These are phyloP conservation scores for Chrysophaeum taylorii DNA, from an alignment of 352 stramenopile genomes.

Conservation along the genomic window DNA sequence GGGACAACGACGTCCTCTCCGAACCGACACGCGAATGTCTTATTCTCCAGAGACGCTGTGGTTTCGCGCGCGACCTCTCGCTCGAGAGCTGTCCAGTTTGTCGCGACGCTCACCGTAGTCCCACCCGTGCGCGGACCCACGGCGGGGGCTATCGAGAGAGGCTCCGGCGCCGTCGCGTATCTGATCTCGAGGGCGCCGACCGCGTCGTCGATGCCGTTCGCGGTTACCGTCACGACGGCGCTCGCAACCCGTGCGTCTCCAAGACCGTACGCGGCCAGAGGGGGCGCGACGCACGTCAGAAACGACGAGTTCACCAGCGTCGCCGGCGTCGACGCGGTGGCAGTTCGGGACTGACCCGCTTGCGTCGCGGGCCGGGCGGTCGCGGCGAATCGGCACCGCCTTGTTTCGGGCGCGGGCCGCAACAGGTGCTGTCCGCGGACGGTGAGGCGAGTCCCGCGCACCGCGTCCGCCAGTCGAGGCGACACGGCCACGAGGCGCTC, in stretches of 20 bases:
- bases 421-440: background rate
- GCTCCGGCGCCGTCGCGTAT: background rate
- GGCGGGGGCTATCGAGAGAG: background rate
- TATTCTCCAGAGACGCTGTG: background rate
- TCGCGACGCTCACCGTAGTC: background rate
- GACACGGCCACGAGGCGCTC: background rate
- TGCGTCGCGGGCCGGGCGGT: background rate
- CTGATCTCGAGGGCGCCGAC: background rate
- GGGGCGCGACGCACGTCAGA: background rate
- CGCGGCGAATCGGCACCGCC: background rate
- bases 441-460: background rate
- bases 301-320: background rate
- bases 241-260: background rate
- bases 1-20: constrained; percentile 1
- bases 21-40: constrained; percentile 18
- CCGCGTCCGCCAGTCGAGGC: background rate
- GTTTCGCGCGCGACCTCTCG: background rate
- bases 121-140: background rate
- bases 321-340: background rate
- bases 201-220: constrained; percentile 1
- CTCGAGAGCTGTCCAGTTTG: background rate
- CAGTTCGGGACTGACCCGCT: background rate
- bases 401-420: background rate
- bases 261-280: background rate
- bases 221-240: background rate